Base-by-base conservation (phyloP, 2,329 filamentous ascomycete species). In the Epichloe elymi region DNA sequence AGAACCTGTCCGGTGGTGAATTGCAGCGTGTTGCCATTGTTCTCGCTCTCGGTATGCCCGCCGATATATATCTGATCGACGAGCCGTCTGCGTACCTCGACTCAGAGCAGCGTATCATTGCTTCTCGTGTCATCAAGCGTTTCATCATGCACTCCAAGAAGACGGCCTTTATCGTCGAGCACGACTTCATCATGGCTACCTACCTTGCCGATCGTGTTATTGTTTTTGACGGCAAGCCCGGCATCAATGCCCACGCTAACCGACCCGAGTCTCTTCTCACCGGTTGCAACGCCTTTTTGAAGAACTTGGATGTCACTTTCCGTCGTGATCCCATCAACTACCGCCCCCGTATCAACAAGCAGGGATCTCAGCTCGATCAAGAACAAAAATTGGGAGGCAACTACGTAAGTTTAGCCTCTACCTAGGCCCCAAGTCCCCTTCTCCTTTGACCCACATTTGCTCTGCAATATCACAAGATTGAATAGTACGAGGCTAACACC, bases 101-200 rank as follows among this genome's bases (percentile, higher is more conserved):
- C 69, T 97, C 93, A 47, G 93, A 98, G 74, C 93, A 98, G 74
- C 91, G 93, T 86, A 95, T 98, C 65, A 84, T 98, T 61, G 91
- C 90, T 55, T 86, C 91, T 44, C 86, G 90, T 65, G 94, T 98
- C 66, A 98, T 98, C 75, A 98, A 98, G 79, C 86, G 93, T 59
- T 98, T 95, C 79, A 98, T 98, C 71, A 98, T 98, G 93, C 91
- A 98, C 76, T 84, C 89, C 62, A 97, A 97, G 83, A 97, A 97
- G 82, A 98, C 93, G 0, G 93, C 93, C 48, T 98, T 98, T 69
- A 83, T 98, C 60, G 91, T 98, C 67, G 93, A 98, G 82, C 93
- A 98, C 85, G 93, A 98, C 79, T 97, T 98, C 75, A 95, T 97
- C 74, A 96, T 97, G 90, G 80, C 79, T 44, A 82, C 78, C 17